A percentile compares a stretch with the other conserved stretches of the same genome.
These are phyloP conservation scores for Fraxinus floribunda DNA, from an alignment of 305 asterid genomes.

Conservation along the genomic window DNA sequence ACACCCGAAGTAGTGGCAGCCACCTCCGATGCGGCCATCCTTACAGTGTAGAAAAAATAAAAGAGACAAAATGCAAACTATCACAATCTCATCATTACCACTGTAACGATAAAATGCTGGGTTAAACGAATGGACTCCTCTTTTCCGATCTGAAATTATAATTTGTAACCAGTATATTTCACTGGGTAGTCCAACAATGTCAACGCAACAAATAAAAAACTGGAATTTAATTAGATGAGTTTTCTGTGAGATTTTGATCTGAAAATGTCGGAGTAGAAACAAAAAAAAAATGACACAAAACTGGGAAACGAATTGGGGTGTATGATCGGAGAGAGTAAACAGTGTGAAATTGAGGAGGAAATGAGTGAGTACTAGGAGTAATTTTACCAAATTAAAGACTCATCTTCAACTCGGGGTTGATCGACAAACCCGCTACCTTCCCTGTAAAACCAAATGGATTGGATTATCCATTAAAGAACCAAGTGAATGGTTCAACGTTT, in stretches of 20 bases:
- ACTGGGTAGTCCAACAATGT: conserved; percentile 16
- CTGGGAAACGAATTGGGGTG: neutral
- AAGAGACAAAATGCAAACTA: conserved; percentile 25
- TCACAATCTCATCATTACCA: conserved; percentile 36
- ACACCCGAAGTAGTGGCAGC: conserved; percentile 31
- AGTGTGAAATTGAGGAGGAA: conserved; percentile 2
- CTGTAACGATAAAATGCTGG: conserved; percentile 13
- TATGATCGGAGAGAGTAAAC: conserved; percentile 28
- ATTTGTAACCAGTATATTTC: conserved; percentile 10
- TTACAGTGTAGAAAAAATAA: conserved; percentile 7
- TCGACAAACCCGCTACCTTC: conserved; percentile 17
- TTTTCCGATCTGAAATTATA: neutral
- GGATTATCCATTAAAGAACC: neutral
- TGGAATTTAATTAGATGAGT: neutral
- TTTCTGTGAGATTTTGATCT: conserved; percentile 20
- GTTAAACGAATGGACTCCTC: conserved; percentile 9
- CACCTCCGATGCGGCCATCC: conserved; percentile 44
- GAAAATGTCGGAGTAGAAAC: conserved; percentile 18
- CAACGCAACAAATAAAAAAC: neutral
- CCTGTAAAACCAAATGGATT: neutral
- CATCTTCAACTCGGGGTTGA: conserved; percentile 33
- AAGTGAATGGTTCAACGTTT: neutral
- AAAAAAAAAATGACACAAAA: neutral
- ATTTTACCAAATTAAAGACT: conserved; percentile 21
- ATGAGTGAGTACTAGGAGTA: conserved; percentile 1